These are phyloP conservation scores for Ensete ventricosum DNA, from an alignment of 176 grass and related monocot species.

Conservation along the genomic window DNA sequence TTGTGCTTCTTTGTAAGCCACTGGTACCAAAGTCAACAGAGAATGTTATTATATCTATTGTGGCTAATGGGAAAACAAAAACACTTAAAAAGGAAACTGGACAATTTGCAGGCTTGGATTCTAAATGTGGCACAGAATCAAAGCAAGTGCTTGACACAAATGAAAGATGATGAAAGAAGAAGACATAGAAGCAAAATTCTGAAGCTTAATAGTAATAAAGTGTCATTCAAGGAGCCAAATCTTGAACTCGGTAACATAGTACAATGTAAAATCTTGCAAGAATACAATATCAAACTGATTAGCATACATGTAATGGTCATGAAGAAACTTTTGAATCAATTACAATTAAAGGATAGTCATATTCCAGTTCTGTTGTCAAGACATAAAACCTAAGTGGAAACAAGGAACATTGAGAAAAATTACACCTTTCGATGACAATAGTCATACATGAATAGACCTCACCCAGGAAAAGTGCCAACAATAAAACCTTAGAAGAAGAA, in stretches of 20 bases:
- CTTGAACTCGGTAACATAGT: neutral
- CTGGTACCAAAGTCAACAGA: slow-evolving; percentile 6
- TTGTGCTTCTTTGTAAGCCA: slow-evolving; percentile 62
- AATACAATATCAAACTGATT: neutral
- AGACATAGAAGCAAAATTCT: neutral
- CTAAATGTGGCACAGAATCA: no score
- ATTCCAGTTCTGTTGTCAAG: neutral
- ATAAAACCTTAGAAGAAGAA: no score
- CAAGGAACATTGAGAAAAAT: neutral
- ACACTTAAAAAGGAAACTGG: neutral
- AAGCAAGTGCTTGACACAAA: no score
- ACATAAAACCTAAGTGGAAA: neutral
- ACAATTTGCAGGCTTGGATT: neutral
- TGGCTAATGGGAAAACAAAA: neutral
- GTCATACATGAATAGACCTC: neutral
- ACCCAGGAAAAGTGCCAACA: neutral
- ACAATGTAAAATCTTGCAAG: neutral
- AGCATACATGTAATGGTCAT: neutral
- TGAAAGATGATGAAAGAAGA: neutral
- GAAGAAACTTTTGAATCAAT: neutral
- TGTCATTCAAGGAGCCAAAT: no score
- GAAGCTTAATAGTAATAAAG: neutral
- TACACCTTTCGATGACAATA: neutral
- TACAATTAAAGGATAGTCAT: neutral
- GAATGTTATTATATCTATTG: neutral